Percentiles rank a stretch among this genome's conserved stretches.
Conservation (phyloP, 257 asterid species). For the Capsicum pubescens region DNA sequence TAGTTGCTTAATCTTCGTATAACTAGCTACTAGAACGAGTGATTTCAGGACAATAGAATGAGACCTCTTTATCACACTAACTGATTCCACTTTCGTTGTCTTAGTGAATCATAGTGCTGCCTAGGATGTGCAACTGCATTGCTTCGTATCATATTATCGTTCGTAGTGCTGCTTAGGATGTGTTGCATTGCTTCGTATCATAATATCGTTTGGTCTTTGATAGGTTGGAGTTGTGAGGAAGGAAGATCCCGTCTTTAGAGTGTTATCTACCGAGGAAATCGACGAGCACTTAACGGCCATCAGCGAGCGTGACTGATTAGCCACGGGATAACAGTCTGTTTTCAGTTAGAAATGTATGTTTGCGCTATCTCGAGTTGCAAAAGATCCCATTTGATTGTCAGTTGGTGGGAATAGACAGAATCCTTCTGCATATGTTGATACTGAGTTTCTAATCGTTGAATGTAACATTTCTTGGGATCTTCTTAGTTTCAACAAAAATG, state of each 20-base stretch:
- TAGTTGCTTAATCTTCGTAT: not conserved
- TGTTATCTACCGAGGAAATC: constrained; percentile 84
- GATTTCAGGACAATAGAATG: not conserved
- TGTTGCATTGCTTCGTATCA: not conserved
- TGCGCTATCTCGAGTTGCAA: not conserved
- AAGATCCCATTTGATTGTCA: constrained; percentile 16
- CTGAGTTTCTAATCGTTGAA: not conserved
- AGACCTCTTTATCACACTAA: not conserved
- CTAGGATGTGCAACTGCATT: not conserved
- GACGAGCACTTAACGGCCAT: constrained; percentile 96
- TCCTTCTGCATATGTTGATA: constrained; percentile 19
- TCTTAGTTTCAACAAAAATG: not conserved
- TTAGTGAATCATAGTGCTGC: not conserved
- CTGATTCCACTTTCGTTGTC: not conserved
- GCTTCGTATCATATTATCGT: not conserved
- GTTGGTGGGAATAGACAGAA: constrained; percentile 1
- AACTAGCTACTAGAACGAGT: not conserved
- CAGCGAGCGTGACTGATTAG: constrained; percentile 87
- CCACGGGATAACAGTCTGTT: not conserved
- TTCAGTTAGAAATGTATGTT: constrained; percentile 24
- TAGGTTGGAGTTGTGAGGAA: constrained; percentile 95
- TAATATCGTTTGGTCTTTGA: constrained; percentile 5
- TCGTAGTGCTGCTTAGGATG: not conserved
- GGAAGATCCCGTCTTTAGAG: constrained; percentile 73
- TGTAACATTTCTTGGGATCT: constrained; percentile 4